Evolutionary conservation across 1,139 yeast species (phyloP), one percentile per base, ranked within the genome.

Genomic region (Suhomyces panamericanus): DNA sequence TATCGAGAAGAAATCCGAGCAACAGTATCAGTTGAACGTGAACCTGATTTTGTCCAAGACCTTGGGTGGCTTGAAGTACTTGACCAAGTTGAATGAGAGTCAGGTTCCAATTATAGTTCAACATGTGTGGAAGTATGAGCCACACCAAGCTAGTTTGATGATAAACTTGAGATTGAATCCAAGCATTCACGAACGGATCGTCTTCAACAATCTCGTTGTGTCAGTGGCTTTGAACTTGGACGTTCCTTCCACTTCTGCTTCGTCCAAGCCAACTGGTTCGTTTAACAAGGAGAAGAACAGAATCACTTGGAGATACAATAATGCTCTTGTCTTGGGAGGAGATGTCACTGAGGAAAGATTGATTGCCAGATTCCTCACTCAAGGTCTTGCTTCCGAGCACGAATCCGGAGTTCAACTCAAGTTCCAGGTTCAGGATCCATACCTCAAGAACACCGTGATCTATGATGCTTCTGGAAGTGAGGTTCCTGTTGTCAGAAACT

Each of bases 71-170:
- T 65, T 87, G 57, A 87, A 86, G 60, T 87, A 86, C 58, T 75
- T 85, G 58, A 48, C 56, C 17, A 63, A 57, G 26, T 64, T 82
- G 49, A 70, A 70, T 43, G 57, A 59, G 4, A 51, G 56, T 6
- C 68, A 72, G 36, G 79, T 83, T 1, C 97, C 97, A n/a, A 64
- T 91, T 26, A 66, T 80, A 26, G 75, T 91, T 39, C 77, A 81
- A 38, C 96, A 96, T 38, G 80, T 86, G 38, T 91, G 98, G 98
- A 85, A 90, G 58, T 85, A 85, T 59, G 96, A 90, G 63, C 75
- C 78, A 17, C 85, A 78, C 47, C 96, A 90, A 66, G 84, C 96
- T 1, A 84, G 95, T 57, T 84, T 91, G 48, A 86, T 90, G 72
- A 72, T 91, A 47, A 82, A 85, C 33, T 69, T 88, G 53, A 80